Percentiles rank a stretch among this genome's conserved stretches.
Conservation (phyloP, 2,329 filamentous ascomycete species). For the Tetracladium maxilliforme region DNA sequence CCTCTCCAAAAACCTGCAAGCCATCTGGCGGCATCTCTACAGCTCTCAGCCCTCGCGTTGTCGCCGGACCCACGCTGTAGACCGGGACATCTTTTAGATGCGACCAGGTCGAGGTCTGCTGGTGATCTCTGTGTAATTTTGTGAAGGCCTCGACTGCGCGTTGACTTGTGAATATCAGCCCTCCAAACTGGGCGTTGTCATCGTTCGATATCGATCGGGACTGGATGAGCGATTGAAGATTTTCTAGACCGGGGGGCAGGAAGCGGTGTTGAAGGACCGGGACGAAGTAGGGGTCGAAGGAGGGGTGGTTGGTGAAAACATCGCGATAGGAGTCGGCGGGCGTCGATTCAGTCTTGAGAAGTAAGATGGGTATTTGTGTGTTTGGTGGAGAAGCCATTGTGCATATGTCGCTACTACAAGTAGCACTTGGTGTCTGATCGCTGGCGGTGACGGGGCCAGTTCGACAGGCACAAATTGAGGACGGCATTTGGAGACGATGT, state of each 20-base stretch:
- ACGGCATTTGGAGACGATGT: no score
- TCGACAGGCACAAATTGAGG: no score
- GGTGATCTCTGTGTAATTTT: conserved; percentile 11
- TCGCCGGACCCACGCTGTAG: conserved; percentile 73
- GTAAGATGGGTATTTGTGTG: conserved; percentile 39
- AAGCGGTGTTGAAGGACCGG: conserved; percentile 65
- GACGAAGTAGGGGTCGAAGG: conserved; percentile 54
- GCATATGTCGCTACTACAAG: no score
- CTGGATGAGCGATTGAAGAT: conserved; percentile 34
- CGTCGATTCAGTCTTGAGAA: conserved; percentile 64
- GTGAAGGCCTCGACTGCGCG: conserved; percentile 69
- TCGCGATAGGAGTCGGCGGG: conserved; percentile 62
- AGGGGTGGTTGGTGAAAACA: conserved; percentile 34
- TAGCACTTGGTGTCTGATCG: no score
- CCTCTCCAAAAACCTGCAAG: conserved; percentile 59
- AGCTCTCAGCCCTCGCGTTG: conserved; percentile 55
- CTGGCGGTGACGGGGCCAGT: no score
- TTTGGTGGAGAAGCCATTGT: conserved; percentile 6
- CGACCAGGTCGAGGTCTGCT: conserved; percentile 24
- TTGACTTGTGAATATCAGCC: conserved; percentile 75
- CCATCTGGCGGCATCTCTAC: conserved; percentile 30
- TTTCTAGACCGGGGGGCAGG: conserved; percentile 38
- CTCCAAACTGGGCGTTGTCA: conserved; percentile 42
- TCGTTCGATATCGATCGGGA: conserved; percentile 21
- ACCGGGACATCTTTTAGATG: conserved; percentile 42